phyloP scores from a whole-genome alignment of 78 protist genomes.

The Monosiga brevicollis region DNA sequence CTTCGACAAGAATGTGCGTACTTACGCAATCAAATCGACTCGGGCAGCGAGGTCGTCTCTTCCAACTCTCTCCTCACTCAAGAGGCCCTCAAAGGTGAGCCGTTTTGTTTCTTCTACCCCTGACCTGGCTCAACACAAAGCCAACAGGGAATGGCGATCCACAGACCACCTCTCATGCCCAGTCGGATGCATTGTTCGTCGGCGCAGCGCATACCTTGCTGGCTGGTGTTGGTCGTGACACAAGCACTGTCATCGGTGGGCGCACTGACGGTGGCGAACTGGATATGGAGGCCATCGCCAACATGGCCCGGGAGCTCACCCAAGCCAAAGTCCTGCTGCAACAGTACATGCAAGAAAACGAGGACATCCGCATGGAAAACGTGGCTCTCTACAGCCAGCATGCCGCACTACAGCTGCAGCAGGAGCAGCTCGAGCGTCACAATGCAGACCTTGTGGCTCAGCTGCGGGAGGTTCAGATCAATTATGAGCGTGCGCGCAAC shows the following conservation, averaged over 20 bases:
- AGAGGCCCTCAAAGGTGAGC: not conserved
- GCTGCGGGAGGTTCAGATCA: no score
- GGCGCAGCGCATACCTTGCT: not conserved
- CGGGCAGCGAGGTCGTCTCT: not conserved
- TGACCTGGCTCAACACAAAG: not conserved
- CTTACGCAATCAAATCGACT: not conserved
- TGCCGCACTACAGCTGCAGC: not conserved
- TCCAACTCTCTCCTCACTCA: not conserved
- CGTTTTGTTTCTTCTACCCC: not conserved
- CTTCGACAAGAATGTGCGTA: not conserved
- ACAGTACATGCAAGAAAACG: constrained; percentile 1
- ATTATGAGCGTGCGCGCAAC: no score
- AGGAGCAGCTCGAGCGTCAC: not conserved
- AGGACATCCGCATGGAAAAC: not conserved
- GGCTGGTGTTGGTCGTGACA: not conserved
- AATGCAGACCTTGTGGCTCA: no score
- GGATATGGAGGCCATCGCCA: not conserved
- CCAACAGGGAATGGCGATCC: not conserved
- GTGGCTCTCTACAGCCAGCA: no score
- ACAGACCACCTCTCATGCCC: not conserved
- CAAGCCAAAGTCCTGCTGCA: not conserved
- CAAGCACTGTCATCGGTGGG: not conserved
- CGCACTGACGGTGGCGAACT: not conserved
- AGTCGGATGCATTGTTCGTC: not conserved
- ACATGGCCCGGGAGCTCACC: not conserved